Evolutionary conservation across 495 filamentous ascomycete genomes (phyloP).

Genomic region (Neurospora tetraspora): DNA sequence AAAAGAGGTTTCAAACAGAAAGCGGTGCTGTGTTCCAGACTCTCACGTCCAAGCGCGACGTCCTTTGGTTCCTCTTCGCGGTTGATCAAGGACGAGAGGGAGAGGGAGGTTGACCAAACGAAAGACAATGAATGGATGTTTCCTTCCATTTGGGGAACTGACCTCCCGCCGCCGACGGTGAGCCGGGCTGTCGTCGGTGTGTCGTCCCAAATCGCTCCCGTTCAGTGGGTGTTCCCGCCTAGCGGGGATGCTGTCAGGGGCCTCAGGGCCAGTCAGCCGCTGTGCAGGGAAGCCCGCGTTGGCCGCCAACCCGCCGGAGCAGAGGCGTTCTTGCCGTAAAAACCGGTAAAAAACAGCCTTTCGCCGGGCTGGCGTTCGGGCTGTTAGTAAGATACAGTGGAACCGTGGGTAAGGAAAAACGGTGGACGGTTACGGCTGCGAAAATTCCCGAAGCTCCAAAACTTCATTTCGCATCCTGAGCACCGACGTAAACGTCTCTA

Average conservation of each 20-base stretch:
- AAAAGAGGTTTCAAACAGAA: not conserved
- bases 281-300: not conserved
- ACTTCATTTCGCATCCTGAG: slow-evolving; percentile 13
- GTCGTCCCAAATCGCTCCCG: not conserved
- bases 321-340: not conserved
- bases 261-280: not conserved
- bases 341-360: not conserved
- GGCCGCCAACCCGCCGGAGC: not conserved
- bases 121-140: not conserved
- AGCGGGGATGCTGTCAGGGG: not conserved
- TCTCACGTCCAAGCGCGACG: not conserved
- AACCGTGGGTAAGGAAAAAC: slow-evolving; percentile 12
- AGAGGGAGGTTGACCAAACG: not conserved
- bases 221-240: not conserved
- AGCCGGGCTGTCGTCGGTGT: not conserved
- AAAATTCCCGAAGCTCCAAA: slow-evolving; percentile 27
- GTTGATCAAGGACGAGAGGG: not conserved
- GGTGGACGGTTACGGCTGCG: slow-evolving; percentile 7
- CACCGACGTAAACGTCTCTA: slow-evolving; percentile 6
- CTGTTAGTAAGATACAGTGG: not conserved
- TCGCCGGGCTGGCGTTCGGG: not conserved
- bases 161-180: not conserved
- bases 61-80: not conserved
- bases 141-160: not conserved
- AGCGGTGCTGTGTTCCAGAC: not conserved